phyloP scores from a whole-genome alignment of 805 yeast genomes.

The Ogataea parapolymorpha region DNA sequence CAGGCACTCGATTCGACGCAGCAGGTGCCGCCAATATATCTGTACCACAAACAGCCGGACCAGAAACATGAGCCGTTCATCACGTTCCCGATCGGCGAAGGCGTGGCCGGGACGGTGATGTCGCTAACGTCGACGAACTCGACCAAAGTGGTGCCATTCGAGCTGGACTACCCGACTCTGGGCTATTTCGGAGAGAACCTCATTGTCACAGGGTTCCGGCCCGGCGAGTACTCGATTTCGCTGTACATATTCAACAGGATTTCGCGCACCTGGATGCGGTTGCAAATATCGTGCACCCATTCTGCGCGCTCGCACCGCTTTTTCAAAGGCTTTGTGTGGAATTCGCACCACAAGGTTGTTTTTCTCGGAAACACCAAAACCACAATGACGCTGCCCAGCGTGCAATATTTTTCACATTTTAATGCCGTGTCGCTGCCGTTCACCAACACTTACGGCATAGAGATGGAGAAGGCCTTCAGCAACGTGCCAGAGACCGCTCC shows the following conservation, averaged over 20 bases:
- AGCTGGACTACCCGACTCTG: constrained; percentile 53
- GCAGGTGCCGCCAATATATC: constrained; percentile 10
- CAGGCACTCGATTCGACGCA: constrained; percentile 9
- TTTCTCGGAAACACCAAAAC: constrained; percentile 54
- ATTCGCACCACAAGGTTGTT: constrained; percentile 69
- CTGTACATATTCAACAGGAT: constrained; percentile 50
- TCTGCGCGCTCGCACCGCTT: constrained; percentile 54
- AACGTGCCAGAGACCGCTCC: constrained; percentile 3
- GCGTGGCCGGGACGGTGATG: constrained; percentile 10
- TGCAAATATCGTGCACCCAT: constrained; percentile 53
- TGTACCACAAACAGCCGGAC: background rate
- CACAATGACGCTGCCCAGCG: constrained; percentile 42
- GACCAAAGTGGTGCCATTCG: constrained; percentile 38
- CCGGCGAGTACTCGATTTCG: constrained; percentile 44
- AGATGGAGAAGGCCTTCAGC: constrained; percentile 3
- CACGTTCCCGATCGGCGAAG: constrained; percentile 13
- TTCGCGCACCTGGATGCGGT: constrained; percentile 60
- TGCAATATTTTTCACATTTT: constrained; percentile 45
- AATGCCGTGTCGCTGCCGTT: constrained; percentile 51
- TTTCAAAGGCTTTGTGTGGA: constrained; percentile 72
- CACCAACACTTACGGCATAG: constrained; percentile 40
- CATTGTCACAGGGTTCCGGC: constrained; percentile 57
- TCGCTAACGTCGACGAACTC: background rate
- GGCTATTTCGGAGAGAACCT: constrained; percentile 66
- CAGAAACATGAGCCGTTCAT: constrained; percentile 23